Percentiles rank a stretch among this genome's conserved stretches.
phyloP scores from a whole-genome alignment of 1,284 basidiomycete species.

The Athelia sp. region DNA sequence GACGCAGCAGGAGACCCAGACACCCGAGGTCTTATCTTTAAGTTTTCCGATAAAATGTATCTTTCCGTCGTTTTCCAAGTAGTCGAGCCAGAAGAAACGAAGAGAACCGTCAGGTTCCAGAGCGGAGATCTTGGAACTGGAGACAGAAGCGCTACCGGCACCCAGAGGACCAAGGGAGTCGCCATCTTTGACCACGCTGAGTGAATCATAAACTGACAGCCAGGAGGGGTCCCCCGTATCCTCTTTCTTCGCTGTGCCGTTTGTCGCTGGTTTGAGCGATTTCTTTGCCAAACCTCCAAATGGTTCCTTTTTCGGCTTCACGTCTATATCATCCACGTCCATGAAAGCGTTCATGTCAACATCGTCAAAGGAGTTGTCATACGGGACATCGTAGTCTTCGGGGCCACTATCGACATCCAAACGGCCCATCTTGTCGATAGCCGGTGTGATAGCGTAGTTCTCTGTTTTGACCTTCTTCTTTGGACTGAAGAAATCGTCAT shows the following conservation, averaged over 20 bases:
- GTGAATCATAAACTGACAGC: conserved; percentile 72
- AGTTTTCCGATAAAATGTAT: conserved; percentile 88
- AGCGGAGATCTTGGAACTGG: conserved; percentile 45
- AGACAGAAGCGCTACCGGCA: conserved; percentile 28
- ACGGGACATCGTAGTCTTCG: conserved; percentile 35
- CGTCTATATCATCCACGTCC: conserved; percentile 39
- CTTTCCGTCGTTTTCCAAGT: conserved; percentile 76
- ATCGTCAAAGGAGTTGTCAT: conserved; percentile 45
- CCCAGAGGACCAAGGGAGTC: conserved; percentile 48
- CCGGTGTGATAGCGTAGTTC: conserved; percentile 40
- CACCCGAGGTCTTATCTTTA: conserved; percentile 62
- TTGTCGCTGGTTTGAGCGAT: conserved; percentile 5
- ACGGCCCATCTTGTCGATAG: conserved; percentile 49
- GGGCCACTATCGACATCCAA: conserved; percentile 53
- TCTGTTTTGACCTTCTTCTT: conserved; percentile 58
- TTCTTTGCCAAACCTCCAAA: conserved; percentile 24
- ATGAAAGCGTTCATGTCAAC: conserved; percentile 56
- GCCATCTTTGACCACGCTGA: conserved; percentile 51
- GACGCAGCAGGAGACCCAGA: conserved; percentile 86
- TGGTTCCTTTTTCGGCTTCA: conserved; percentile 20
- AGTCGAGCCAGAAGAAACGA: conserved; percentile 94
- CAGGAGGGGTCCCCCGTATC: conserved; percentile 58
- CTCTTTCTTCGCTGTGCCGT: conserved; percentile 30
- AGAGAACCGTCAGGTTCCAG: conserved; percentile 79
- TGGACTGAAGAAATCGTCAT: conserved; percentile 63